phyloP scores from a whole-genome alignment of 805 yeast genomes.

The Starmerella etchellsii region DNA sequence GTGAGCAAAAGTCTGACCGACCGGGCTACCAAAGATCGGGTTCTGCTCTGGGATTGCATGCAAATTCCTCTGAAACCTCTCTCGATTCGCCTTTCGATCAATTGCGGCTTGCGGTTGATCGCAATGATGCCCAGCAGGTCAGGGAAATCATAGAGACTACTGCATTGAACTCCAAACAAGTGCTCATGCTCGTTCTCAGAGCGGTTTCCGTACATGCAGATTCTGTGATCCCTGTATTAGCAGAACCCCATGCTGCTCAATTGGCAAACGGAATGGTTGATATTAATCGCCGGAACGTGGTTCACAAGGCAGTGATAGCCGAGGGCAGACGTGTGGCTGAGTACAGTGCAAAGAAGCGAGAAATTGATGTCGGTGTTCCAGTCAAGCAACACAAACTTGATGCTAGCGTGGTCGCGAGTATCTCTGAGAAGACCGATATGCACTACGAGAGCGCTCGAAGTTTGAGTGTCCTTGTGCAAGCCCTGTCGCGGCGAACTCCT shows the following conservation, averaged over 20 bases:
- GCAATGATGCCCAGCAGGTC: constrained; percentile 37
- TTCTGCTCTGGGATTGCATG: neutral
- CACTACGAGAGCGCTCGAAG: constrained; percentile 1
- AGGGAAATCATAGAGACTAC: constrained; percentile 29
- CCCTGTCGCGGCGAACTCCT: neutral
- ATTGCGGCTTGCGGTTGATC: constrained; percentile 23
- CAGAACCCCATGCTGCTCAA: constrained; percentile 20
- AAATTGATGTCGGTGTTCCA: constrained; percentile 11
- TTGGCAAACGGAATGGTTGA: constrained; percentile 45
- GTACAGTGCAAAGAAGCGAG: neutral
- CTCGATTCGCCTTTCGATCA: constrained; percentile 5
- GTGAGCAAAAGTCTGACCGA: neutral
- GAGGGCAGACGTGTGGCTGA: constrained; percentile 41
- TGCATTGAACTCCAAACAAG: constrained; percentile 40
- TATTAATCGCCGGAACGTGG: constrained; percentile 67
- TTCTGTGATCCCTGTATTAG: constrained; percentile 39
- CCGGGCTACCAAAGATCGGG: neutral
- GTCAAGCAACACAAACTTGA: neutral
- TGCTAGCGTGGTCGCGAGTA: neutral
- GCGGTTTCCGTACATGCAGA: constrained; percentile 39
- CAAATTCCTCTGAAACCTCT: constrained; percentile 1
- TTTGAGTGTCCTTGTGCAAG: neutral
- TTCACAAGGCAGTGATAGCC: constrained; percentile 71
- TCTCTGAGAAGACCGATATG: neutral
- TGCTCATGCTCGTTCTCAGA: constrained; percentile 12